Evolutionary conservation across 2,329 filamentous ascomycete genomes (phyloP), one percentile per base, ranked within the genome.

Genomic region (Neospermospora avenae): DNA sequence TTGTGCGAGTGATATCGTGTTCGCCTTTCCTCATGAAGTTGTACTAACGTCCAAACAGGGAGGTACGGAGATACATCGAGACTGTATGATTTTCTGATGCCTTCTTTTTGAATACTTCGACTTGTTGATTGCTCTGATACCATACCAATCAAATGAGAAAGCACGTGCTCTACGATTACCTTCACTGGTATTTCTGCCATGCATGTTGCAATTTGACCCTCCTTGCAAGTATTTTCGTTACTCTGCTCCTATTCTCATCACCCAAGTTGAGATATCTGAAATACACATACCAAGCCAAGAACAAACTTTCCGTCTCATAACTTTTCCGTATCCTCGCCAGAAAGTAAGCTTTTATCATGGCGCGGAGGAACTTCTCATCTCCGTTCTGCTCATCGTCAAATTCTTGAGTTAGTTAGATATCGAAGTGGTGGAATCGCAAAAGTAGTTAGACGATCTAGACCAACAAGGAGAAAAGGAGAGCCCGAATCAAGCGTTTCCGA

Each of bases 11-110:
- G n/a, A n/a, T n/a, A n/a, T n/a, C n/a, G n/a, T n/a, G 14, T 44
- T 16, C 39, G n/a, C 51, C 53, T 28, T 42, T 20, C n/a, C 31
- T 4, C 51, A 7, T 13, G 8, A 41, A 28, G 14, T 8, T 41
- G 41, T 61, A 53, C 62, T 68, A 28, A 68, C 62, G 11, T 60
- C 58, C 18, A 57, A 46, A 42, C 64, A 89, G 87, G 88, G 89
- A 93, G 74, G 81, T 91, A 73, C 84, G 84, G 75, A 81, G 89
- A 61, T 92, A 92, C 70, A 90, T 91, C 63, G 89, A 91, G 75
- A 90, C 86, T n/a, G 69, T 72, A 48, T 71, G 61, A 69, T 37
- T 39, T 24, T 22, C n/a, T 3, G 20, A 22, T 6, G 24, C n/a
- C n/a, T 46, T 11, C 25, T 10, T 37, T 4, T 31, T 37, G 10